Evolutionary conservation across 495 filamentous ascomycete genomes (phyloP), one percentile per base, ranked within the genome.

Genomic region (Trichoderma orchidacearum): DNA sequence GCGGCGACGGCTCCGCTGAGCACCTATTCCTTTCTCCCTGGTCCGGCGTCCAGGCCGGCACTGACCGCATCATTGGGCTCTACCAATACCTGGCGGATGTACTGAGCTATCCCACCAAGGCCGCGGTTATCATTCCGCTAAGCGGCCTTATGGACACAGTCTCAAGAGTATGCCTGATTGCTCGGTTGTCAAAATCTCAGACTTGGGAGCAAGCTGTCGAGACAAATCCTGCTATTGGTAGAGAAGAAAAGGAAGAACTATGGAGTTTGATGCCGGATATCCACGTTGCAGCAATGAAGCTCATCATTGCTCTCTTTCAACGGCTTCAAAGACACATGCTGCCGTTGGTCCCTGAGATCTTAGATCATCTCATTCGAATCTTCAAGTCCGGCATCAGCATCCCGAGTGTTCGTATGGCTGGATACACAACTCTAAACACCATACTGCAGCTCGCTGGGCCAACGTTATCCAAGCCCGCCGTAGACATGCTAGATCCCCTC

Each of bases 241-340:
- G 83, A 51, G 87, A 89, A 48, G 90, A 96, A 67, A 80, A 84
- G 58, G 87, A 92, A 59, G 75, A 77, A 41, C 72, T 96, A 11
- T 89, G 82, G 76, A 68, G 74, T 25, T 76, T 81, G 30, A 70
- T 95, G 5, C 89, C 90, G 28, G 74, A 78, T 23, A 80, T 95
- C 59, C 88, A 96, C 60, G 66, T 79, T 34, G 79, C 85, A 12
- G 79, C 80, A 32, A 69, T 93, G 56, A 71, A 75, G 23, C 60
- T 94, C 5, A 70, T 85, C 53, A 59, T 70, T 8, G 64, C 69
- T 29, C 57, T 89, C 48, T 61, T 81, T 30, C 61, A 71, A 52
- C 75, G 83, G 12, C 66, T 91, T 8, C 74, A 73, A 38, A 68
- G 68, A 8, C 75, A 70, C 52, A 72, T 78, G 27, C 56, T 80